Base-by-base conservation (phyloP, 164 flowering plant species). In the Piper betle region DNA sequence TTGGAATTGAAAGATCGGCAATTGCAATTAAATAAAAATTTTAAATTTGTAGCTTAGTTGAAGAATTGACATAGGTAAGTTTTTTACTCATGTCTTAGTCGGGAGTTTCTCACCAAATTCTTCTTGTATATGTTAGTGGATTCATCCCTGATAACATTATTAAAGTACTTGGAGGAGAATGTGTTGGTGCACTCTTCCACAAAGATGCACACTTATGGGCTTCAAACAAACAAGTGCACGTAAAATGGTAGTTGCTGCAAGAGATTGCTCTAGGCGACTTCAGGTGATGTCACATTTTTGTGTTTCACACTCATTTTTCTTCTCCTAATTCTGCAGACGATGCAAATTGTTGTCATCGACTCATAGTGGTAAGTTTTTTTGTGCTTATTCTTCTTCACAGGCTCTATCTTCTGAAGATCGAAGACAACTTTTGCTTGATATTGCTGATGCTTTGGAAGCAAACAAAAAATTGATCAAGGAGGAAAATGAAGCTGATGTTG, bases 221-320 rank as follows among this genome's bases (percentile, higher is more conserved):
- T 37, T 54, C 54, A 80, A 81, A 68, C 88, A 80, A 25, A 62
- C 70, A 63, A 75, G 76, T 72, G 82, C 85, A 8, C 82, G 90
- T 58, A 86, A 85, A 50, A 94, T 94, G 97, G 97, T 97, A 66
- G 84, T 91, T 73, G 89, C 93, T 42, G 99, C 99, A 42, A 82
- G 99, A 73, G 96, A 88, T 57, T 70, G 97, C 74, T 91, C 97
- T 38, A 80, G 97, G 69, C 67, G 85, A 60, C 88, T 93, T 69
- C 94, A 93, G 92, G 98, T 93, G 64, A 62, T n/a, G 10, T 46
- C 57, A 46, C 9, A 60, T 60, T 52, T 17, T 33, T 39, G 37
- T 40, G 16, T 48, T 39, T 13, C 37, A 25, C 1, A 1, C 38
- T 7, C 25, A 7, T 17, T 33, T 9, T 13, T 55, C 1, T 15